Conservation (phyloP, 768 basidiomycete genomes). For the Rhodosporidiobolus odoratus region DNA sequence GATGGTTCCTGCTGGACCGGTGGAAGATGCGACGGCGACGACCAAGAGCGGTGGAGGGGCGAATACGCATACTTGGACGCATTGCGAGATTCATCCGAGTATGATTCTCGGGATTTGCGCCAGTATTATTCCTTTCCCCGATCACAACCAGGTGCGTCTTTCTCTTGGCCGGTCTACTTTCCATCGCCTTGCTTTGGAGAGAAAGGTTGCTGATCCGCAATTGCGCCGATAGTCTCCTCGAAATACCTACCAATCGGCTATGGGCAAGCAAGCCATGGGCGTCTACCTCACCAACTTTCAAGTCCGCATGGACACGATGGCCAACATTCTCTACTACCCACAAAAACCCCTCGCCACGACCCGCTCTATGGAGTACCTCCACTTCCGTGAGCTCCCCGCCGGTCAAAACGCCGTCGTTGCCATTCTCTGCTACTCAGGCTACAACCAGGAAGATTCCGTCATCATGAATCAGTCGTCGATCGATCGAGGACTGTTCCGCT, state of each 20-base stretch:
- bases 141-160: conserved; percentile 85
- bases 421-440: conserved; percentile 96
- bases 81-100: conserved; percentile 97
- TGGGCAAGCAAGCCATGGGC: conserved; percentile 99
- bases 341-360: conserved; percentile 99
- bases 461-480: conserved; percentile 99
- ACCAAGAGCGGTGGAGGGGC: conserved; percentile 65
- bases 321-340: conserved; percentile 97
- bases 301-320: conserved; percentile 99
- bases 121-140: conserved; percentile 98
- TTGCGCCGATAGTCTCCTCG: conserved; percentile 71
- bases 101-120: conserved; percentile 99
- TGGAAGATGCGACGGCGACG: conserved; percentile 73
- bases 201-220: conserved; percentile 13
- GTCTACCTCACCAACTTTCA: conserved; percentile 97
- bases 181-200: not conserved
- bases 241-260: conserved; percentile 99
- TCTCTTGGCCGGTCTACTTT: not conserved
- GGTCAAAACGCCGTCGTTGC: conserved; percentile 98
- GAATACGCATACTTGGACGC: conserved; percentile 88
- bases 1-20: conserved; percentile 54
- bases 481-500: conserved; percentile 95
- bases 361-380: conserved; percentile 97
- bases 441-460: conserved; percentile 99
- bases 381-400: conserved; percentile 95